Conservation (phyloP, 2,329 filamentous ascomycete genomes). For the Rachicladosporium sp. region DNA sequence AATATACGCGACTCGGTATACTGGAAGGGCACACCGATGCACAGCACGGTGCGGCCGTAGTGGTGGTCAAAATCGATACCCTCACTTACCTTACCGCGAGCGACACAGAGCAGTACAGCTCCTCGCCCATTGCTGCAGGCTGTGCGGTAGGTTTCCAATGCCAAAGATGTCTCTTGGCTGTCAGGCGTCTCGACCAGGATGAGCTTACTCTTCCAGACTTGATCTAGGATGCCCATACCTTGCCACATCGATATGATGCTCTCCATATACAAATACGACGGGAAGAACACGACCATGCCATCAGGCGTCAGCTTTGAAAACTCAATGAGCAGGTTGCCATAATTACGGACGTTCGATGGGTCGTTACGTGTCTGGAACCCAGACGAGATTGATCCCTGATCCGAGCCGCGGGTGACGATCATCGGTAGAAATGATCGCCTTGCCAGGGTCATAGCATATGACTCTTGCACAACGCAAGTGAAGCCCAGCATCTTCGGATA, state of each 20-base stretch:
- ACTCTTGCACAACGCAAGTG: conserved; percentile 83
- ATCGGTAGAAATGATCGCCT: conserved; percentile 92
- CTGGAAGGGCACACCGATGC: conserved; percentile 95
- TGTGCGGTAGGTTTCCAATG: conserved; percentile 90
- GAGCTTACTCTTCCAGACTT: conserved; percentile 98
- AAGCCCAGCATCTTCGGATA: conserved; percentile 98
- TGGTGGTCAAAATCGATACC: conserved; percentile 99
- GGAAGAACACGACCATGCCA: conserved; percentile 98
- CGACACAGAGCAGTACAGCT: conserved; percentile 85
- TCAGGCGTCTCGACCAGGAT: conserved; percentile 97
- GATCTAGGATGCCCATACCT: conserved; percentile 92
- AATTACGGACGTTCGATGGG: conserved; percentile 91
- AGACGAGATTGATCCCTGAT: conserved; percentile 85
- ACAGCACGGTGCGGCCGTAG: conserved; percentile 88
- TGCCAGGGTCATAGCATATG: conserved; percentile 92
- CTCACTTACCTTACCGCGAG: conserved; percentile 91
- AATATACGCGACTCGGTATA: conserved; percentile 96
- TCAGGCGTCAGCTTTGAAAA: conserved; percentile 94
- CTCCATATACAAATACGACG: conserved; percentile 98
- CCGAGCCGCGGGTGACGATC: conserved; percentile 90
- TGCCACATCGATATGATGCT: conserved; percentile 99
- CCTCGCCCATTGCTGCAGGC: conserved; percentile 95
- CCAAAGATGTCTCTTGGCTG: conserved; percentile 89
- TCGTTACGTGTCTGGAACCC: conserved; percentile 94
- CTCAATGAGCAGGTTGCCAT: conserved; percentile 83